Evolutionary conservation across 164 flowering plant genomes (phyloP), one percentile per base, ranked within the genome.

Genomic region (Nymphaea thermarum): DNA sequence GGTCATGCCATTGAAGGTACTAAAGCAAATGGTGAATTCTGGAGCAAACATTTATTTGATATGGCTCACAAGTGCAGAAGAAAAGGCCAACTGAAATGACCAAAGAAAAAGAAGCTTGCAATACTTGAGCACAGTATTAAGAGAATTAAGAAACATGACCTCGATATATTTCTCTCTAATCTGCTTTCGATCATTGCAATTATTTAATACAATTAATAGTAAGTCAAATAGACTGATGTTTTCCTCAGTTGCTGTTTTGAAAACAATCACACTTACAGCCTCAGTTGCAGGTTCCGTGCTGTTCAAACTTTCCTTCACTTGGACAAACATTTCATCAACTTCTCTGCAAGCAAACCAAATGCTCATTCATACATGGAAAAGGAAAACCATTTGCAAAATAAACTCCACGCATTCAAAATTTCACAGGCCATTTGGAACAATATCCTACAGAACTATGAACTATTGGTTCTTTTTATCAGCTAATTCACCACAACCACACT

Each of bases 261-360:
- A 2, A 12, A 12, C 55, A 47, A 47, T 47, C 3, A 12, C 12
- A 12, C 55, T 47, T 47, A 47, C 55, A 2, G 55, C 12, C 61
- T 70, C 61, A 61, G 53, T 70, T 10, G 68, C 66, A 60, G 68
- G 73, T 70, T 65, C 75, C 59, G 59, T 69, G 55, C 47, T 66
- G 60, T 57, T 74, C 68, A 73, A 51, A 71, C 73, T 59, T 44
- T 68, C 78, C 67, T 71, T 64, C 68, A 85, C 67, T 69, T 78
- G 83, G 66, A 60, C 53, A 61, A 42, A 79, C 75, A 87, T 71
- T 67, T 83, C 85, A 70, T 82, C 87, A 75, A 84, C 80, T 74
- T 85, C 84, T 77, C 93, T 85, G 86, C 71, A n/a, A 64, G 12
- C 11, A 47, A 47, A 47, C 2, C 7, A 47, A 47, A 47, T 6